Evolutionary conservation across 31 red algal genomes (phyloP).

Genomic region (Endocladia muricata): DNA sequence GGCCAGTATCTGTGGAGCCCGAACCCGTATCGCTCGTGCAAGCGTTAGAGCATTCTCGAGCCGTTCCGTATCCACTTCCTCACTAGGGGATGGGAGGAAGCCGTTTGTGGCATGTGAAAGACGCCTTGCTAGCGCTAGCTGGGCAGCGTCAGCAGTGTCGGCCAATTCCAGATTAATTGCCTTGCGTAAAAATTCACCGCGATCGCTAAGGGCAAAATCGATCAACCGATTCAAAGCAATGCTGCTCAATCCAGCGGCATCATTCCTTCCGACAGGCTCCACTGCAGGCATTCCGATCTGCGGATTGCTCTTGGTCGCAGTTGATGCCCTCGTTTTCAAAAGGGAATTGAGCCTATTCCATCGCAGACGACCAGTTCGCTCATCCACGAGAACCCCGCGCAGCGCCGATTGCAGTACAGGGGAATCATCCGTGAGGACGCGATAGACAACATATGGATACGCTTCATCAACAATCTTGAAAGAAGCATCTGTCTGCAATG

Average conservation of each 20-base stretch:
- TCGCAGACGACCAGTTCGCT: conserved; percentile 61
- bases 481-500: conserved; percentile 63
- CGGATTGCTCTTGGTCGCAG: conserved; percentile 16
- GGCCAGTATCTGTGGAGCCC: conserved; percentile 46
- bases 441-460: conserved; percentile 82
- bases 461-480: conserved; percentile 93
- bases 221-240: conserved; percentile 40
- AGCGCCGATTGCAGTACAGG: conserved; percentile 73
- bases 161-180: conserved; percentile 69
- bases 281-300: not conserved
- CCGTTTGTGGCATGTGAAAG: conserved; percentile 59
- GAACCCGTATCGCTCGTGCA: conserved; percentile 30
- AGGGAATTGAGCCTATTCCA: conserved; percentile 73
- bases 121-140: conserved; percentile 45
- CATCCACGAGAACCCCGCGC: conserved; percentile 68
- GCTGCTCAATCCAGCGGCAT: conserved; percentile 22
- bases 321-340: conserved; percentile 43
- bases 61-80: conserved; percentile 53
- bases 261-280: not conserved
- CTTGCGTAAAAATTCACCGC: conserved; percentile 78
- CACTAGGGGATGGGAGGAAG: conserved; percentile 61
- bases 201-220: conserved; percentile 62
- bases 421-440: conserved; percentile 66
- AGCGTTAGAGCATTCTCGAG: conserved; percentile 49
- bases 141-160: conserved; percentile 75